Percentiles rank a stretch among this genome's conserved stretches.
These are phyloP conservation scores for Phytophthora europaea DNA, from an alignment of 352 stramenopile species.

Conservation along the genomic window DNA sequence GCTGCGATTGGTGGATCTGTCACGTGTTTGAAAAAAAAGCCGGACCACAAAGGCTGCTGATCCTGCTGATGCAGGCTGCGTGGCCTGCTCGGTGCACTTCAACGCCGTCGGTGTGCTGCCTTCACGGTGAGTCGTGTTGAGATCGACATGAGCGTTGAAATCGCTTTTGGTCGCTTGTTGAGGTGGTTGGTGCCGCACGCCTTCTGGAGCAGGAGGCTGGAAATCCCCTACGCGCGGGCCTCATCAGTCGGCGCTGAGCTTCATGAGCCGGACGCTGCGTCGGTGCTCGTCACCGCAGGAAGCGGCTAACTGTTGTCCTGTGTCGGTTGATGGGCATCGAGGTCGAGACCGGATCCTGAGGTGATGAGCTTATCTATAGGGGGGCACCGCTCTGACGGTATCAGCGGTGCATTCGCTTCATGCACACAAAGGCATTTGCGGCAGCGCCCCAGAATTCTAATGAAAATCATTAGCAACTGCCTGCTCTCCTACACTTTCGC, in stretches of 20 bases:
- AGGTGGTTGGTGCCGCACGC: neutral
- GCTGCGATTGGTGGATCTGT: constrained; percentile 8
- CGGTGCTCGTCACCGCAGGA: constrained; percentile 20
- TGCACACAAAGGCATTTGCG: no score
- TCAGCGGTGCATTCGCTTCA: no score
- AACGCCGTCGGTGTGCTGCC: neutral
- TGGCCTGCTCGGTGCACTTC: neutral
- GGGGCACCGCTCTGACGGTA: no score
- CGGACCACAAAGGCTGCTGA: constrained; percentile 1
- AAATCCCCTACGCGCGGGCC: neutral
- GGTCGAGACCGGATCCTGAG: constrained; percentile 5
- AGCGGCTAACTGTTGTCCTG: neutral
- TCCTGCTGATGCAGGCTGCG: constrained; percentile 29
- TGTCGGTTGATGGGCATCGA: constrained; percentile 2
- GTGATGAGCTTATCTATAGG: constrained; percentile 7
- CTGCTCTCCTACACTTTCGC: constrained; percentile 1
- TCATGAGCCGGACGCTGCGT: constrained; percentile 12
- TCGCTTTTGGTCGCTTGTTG: neutral
- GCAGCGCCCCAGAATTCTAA: neutral
- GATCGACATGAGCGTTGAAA: neutral
- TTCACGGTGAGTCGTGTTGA: neutral
- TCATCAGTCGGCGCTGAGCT: neutral
- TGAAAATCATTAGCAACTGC: neutral
- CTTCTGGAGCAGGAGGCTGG: neutral
- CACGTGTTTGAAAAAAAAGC: neutral